Evolutionary conservation across 1,139 yeast genomes (phyloP).

Genomic region (Yamadazyma pseudoaaseri): DNA sequence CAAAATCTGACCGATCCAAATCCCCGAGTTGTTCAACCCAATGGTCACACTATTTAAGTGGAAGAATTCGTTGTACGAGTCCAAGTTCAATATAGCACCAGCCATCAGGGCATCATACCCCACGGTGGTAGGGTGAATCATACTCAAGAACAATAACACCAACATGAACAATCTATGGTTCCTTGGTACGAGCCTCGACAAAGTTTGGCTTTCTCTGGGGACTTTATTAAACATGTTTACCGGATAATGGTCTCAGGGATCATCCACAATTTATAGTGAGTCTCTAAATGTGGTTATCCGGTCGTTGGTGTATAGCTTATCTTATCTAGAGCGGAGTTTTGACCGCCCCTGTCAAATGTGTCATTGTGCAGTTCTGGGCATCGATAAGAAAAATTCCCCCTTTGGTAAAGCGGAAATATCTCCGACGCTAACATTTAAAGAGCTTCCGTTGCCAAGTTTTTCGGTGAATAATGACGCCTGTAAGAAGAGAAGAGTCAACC

Average conservation of each 20-base stretch:
- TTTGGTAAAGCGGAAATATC: too few relatives aligned
- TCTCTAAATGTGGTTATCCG: too few relatives aligned
- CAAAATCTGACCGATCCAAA: slow-evolving; percentile 9
- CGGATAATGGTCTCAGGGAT: not conserved
- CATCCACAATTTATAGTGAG: too few relatives aligned
- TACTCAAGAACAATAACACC: slow-evolving; percentile 8
- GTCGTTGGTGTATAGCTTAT: too few relatives aligned
- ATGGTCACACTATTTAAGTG: slow-evolving; percentile 9
- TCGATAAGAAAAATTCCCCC: not conserved
- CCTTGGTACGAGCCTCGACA: slow-evolving; percentile 9
- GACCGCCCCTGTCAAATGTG: too few relatives aligned
- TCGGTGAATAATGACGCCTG: slow-evolving; percentile 14
- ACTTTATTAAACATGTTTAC: not conserved
- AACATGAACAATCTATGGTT: slow-evolving; percentile 5
- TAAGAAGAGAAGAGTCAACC: slow-evolving; percentile 1
- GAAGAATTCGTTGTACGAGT: slow-evolving; percentile 5
- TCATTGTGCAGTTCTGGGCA: too few relatives aligned
- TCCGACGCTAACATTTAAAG: too few relatives aligned
- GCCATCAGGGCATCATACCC: slow-evolving; percentile 16
- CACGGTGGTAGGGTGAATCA: slow-evolving; percentile 13
- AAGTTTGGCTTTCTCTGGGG: not conserved
- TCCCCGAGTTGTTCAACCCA: slow-evolving; percentile 9
- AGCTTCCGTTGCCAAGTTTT: too few relatives aligned
- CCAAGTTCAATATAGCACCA: slow-evolving; percentile 9
- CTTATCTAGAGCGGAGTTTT: too few relatives aligned